Conservation (phyloP, 441 rosid genomes). For the Croton laevigatus region DNA sequence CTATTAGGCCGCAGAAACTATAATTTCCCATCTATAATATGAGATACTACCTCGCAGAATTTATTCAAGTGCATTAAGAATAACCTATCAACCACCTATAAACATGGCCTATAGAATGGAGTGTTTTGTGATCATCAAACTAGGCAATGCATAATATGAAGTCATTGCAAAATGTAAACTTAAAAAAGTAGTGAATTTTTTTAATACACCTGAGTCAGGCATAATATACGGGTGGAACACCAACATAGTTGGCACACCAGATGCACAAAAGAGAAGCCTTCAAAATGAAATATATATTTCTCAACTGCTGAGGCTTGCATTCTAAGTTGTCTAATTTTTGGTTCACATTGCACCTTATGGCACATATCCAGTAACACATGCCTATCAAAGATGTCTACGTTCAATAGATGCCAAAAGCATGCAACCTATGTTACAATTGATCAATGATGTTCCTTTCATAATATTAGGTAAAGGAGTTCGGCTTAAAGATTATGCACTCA, state of each 20-base stretch:
- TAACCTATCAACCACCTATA: background rate
- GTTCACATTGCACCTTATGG: background rate
- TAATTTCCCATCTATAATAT: background rate
- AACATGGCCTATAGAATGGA: background rate
- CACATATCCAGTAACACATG: background rate
- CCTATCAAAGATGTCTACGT: background rate
- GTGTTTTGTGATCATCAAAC: background rate
- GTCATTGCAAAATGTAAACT: background rate
- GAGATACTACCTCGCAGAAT: background rate
- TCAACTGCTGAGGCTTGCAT: too few relatives aligned
- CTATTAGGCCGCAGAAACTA: background rate
- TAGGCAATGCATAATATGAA: background rate
- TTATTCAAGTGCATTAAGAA: background rate
- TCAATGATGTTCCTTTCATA: background rate
- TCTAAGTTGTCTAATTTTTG: background rate
- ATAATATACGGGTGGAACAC: background rate
- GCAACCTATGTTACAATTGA: background rate
- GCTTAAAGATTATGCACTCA: too few relatives aligned
- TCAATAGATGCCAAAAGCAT: constrained; percentile 6
- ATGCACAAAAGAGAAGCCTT: background rate
- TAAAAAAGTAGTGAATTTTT: background rate
- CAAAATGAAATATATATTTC: background rate
- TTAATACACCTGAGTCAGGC: background rate
- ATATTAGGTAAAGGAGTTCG: background rate
- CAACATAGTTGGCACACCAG: background rate